Evolutionary conservation across 2,329 filamentous ascomycete species (phyloP).

Genomic region (Clarireedia monteithiana): DNA sequence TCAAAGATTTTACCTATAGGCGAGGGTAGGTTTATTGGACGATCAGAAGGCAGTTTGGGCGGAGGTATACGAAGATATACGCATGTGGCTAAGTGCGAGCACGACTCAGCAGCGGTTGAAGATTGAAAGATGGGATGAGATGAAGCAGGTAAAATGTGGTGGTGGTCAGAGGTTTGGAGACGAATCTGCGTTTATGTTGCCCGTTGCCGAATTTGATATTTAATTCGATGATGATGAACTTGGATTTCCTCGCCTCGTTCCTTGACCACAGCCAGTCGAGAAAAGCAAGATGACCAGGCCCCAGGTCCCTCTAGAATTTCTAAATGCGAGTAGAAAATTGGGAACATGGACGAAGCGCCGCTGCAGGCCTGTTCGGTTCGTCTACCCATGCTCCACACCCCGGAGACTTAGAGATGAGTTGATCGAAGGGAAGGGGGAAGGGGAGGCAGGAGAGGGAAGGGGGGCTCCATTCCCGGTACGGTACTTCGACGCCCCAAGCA

Average conservation of each 20-base stretch:
- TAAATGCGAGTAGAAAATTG: neutral
- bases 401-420: constrained; percentile 2
- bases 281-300: constrained; percentile 5
- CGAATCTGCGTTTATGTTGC: constrained; percentile 9
- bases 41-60: too few species aligned
- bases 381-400: constrained; percentile 4
- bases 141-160: constrained; percentile 6
- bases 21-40: neutral
- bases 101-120: neutral
- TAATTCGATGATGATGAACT: constrained; percentile 10
- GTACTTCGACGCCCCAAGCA: neutral
- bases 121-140: constrained; percentile 6
- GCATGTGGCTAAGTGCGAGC: constrained; percentile 1
- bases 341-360: constrained; percentile 1
- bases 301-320: constrained; percentile 4
- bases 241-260: constrained; percentile 8
- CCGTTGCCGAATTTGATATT: constrained; percentile 7
- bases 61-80: neutral
- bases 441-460: neutral
- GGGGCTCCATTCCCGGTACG: neutral
- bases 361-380: neutral
- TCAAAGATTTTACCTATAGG: constrained; percentile 1
- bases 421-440: neutral
- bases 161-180: constrained; percentile 7
- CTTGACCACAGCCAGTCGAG: neutral